Evolutionary conservation across 2,329 filamentous ascomycete species (phyloP), one percentile per base, ranked within the genome.

Genomic region (Xylaria polymorpha): DNA sequence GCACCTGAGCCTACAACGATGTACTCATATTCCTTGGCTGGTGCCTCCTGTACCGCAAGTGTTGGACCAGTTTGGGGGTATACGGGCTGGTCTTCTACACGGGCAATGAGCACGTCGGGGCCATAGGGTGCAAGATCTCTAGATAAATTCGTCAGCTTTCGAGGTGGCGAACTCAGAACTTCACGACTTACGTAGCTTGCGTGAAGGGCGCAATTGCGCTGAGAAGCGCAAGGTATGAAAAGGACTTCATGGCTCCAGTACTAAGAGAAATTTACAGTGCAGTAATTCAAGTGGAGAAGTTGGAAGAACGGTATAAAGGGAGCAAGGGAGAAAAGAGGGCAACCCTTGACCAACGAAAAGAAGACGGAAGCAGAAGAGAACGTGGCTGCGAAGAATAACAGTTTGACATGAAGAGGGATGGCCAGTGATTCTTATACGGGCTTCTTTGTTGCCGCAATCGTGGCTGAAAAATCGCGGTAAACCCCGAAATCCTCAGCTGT

Each of bases 1-100:
- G 87, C 82, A 8, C 88, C 88, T 18, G 86, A 88, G 15, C 89
- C 88, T 44, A 91, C 86, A 15, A 91, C 83, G 48, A 90, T 83
- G 79, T 90, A 91, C 69, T 91, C 88, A 74, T 91, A 91, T 48
- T 61, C 53, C 58, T 65, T 69, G 4, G 22, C 10, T 7, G 3
- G 59, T 14, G 67, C 46, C 12, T 63, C 59, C 14, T 65, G 35
- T 22, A 43, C 64, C 8, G 50, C 1, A 6, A 64, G 53, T 46
- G 29, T 46, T 1, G 63, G 44, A 3, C 67, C 67, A 35, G 58
- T 66, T 5, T 66, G 50, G 20, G 63, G 58, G 41, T 66, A 69
- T 1, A 18, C 1, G 10, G 43, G 20, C 58, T 69, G 67, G 2
- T 61, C 39, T n/a, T 66, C 57, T 15, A 69, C 55, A 20, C 6